These are phyloP conservation scores for Cyamopsis tetragonoloba DNA, from an alignment of 306 rosid species.

Conservation along the genomic window DNA sequence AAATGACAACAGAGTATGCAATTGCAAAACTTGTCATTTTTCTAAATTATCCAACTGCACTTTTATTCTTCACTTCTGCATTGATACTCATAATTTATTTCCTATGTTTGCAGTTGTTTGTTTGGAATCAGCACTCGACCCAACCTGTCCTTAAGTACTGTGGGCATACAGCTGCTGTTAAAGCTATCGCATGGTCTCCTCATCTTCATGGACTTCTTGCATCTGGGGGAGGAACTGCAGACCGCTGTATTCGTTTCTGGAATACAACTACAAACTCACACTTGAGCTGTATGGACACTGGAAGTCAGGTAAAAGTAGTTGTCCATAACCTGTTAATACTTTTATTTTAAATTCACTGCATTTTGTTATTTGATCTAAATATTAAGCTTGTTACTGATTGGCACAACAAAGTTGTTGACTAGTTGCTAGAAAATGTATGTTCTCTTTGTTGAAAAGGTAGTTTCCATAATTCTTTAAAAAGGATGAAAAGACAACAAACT, in stretches of 20 bases:
- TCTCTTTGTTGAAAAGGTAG: not conserved
- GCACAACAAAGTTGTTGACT: no score
- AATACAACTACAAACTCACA: constrained; percentile 83
- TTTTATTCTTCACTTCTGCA: constrained; percentile 7
- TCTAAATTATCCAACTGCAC: not conserved
- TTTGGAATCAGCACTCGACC: constrained; percentile 88
- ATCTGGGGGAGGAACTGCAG: constrained; percentile 96
- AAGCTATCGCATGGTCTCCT: constrained; percentile 97
- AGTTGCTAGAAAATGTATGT: not conserved
- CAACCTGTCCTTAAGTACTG: constrained; percentile 78
- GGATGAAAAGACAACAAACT: not conserved
- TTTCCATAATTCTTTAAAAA: not conserved
- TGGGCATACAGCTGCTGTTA: constrained; percentile 93
- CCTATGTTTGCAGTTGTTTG: constrained; percentile 54
- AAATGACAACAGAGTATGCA: constrained; percentile 79
- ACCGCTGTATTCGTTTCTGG: constrained; percentile 90
- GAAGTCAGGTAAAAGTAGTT: constrained; percentile 99
- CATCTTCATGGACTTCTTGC: constrained; percentile 94
- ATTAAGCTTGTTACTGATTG: not conserved
- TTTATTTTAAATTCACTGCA: no score
- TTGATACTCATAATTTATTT: constrained; percentile 19
- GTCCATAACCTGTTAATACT: no score
- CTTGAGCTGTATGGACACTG: constrained; percentile 85
- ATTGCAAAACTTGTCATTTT: not conserved
- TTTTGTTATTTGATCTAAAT: constrained; percentile 11